Evolutionary conservation across 352 stramenopile genomes (phyloP), one percentile per base, ranked within the genome.

Genomic region (Albugo candida): DNA sequence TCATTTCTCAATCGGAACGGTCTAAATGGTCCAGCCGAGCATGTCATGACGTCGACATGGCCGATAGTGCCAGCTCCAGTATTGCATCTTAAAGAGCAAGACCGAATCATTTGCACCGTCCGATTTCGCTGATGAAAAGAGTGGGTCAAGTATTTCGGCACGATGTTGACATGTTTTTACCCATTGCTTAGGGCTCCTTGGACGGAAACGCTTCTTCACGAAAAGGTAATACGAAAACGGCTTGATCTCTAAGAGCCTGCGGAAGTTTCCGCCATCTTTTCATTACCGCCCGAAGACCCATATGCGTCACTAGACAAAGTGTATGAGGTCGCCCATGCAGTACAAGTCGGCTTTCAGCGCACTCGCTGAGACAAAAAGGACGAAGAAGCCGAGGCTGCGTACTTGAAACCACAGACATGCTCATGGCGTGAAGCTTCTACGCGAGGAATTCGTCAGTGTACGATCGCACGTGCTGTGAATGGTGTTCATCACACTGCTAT

Each of bases 191-290:
- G n/a, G n/a, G n/a, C n/a, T 41, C 16, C 36, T 14, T 14, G 14
- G 36, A 14, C 16, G 36, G 36, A 41, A 14, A 16, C 36, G 14
- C 14, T 16, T 41, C 36, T 14, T 16, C 36, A 14, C n/a, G n/a
- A n/a, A n/a, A n/a, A n/a, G 14, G 16, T 14, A 41, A 16, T 16
- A 14, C 16, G 36, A 41, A 14, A 16, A 13, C 19, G 71, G 80
- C 13, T 36, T 83, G 17, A 52, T 70, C 0, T 65, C 69, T 0
- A 60, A n/a, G 67, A 81, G 5, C 70, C 73, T 5, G 53, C 67
- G n/a, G 76, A 63, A 18, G 81, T 86, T 41, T 76, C 70, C 5
- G 80, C 72, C 0, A 65, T 86, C 10, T 86, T 86, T 48, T 71
- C 73, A n/a, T 36, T 86, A n/a, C 73, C 73, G 13, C 77, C 68